phyloP scores from a whole-genome alignment of 2,329 filamentous ascomycete genomes.

The Colletotrichum incanum region DNA sequence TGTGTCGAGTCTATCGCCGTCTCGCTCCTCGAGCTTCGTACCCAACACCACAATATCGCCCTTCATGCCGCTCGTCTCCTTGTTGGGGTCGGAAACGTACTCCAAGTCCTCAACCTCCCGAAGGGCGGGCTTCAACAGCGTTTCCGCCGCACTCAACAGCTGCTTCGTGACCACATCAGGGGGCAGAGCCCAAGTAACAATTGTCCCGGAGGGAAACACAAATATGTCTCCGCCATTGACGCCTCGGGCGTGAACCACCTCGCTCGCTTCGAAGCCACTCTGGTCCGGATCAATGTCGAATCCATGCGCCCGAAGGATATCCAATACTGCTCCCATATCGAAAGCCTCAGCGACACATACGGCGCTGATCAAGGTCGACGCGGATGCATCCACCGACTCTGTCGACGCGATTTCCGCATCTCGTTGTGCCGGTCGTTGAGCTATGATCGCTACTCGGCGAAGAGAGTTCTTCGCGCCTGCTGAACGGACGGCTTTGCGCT shows the following conservation, averaged over 20 bases:
- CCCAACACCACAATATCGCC: constrained; percentile 93
- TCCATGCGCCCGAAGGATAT: constrained; percentile 71
- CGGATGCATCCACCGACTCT: constrained; percentile 52
- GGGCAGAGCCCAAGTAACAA: constrained; percentile 92
- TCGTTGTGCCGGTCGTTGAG: constrained; percentile 72
- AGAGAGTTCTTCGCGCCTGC: constrained; percentile 79
- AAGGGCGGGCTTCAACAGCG: constrained; percentile 76
- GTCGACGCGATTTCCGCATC: constrained; percentile 59
- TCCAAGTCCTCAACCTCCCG: constrained; percentile 93
- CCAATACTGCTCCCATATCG: constrained; percentile 73
- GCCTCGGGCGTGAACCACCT: constrained; percentile 75
- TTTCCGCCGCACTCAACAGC: constrained; percentile 82
- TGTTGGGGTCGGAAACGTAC: constrained; percentile 81
- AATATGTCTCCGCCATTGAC: constrained; percentile 87
- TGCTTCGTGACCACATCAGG: constrained; percentile 82
- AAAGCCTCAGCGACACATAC: constrained; percentile 76
- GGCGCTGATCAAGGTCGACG: constrained; percentile 67
- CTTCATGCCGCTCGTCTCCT: constrained; percentile 83
- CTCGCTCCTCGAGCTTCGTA: constrained; percentile 72
- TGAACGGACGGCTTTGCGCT: constrained; percentile 63
- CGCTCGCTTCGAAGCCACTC: constrained; percentile 72
- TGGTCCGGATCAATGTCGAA: constrained; percentile 75
- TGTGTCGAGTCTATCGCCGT: constrained; percentile 65
- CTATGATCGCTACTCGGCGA: constrained; percentile 88
- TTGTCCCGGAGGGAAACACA: constrained; percentile 93